phyloP scores from a whole-genome alignment of 176 grass and related monocot genomes.

The Otatea glauca region DNA sequence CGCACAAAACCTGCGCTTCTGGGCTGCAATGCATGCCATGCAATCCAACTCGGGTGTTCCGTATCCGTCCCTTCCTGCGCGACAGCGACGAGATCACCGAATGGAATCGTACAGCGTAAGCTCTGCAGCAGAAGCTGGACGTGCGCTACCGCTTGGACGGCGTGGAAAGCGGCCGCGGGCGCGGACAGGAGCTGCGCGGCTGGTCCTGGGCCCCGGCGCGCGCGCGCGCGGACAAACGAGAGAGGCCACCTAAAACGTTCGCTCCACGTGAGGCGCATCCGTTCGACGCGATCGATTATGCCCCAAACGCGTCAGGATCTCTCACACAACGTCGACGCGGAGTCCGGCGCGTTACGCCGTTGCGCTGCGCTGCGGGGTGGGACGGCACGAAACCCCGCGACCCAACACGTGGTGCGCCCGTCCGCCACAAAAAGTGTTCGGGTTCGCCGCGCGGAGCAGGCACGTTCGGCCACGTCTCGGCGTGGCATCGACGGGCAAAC shows the following conservation, averaged over 20 bases:
- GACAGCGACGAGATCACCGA: not conserved
- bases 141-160: not conserved
- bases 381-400: not conserved
- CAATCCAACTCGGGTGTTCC: not conserved
- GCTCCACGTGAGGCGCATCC: not conserved
- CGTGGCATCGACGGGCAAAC: slow-evolving; percentile 35
- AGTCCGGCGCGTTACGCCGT: not conserved
- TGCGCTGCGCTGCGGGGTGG: not conserved
- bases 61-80: not conserved
- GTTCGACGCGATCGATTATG: not conserved
- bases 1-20: not conserved
- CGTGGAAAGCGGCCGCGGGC: not conserved
- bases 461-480: slow-evolving; percentile 14
- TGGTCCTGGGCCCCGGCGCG: not conserved
- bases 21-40: not conserved
- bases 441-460: not conserved
- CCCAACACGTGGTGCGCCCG: slow-evolving; percentile 33
- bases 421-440: not conserved
- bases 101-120: not conserved
- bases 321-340: not conserved
- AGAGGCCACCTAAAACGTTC: not conserved
- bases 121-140: not conserved
- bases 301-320: not conserved
- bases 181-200: no score
- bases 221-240: no score